Evolutionary conservation across 441 rosid genomes (phyloP).

Genomic region (Jatropha multifida): DNA sequence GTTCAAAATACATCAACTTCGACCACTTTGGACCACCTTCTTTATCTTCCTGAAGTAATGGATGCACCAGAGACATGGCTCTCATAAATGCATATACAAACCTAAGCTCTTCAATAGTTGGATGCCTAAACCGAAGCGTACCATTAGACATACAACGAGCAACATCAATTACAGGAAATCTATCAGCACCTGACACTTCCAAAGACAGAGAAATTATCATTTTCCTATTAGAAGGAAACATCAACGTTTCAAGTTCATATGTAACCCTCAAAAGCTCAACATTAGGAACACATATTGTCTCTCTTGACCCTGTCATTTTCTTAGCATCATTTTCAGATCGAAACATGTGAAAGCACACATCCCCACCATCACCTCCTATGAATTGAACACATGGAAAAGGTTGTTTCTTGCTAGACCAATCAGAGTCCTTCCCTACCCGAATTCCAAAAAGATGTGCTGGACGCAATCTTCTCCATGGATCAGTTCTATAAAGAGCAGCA

Average conservation of each 20-base stretch:
- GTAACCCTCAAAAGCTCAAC: constrained; percentile 65
- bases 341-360: constrained; percentile 58
- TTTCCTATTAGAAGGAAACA: constrained; percentile 58
- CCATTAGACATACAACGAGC: constrained; percentile 49
- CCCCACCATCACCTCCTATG: constrained; percentile 77
- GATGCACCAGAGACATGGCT: constrained; percentile 63
- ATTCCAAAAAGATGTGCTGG: constrained; percentile 61
- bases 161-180: constrained; percentile 67
- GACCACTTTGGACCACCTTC: constrained; percentile 50
- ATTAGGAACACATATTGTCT: constrained; percentile 53
- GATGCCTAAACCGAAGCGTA: constrained; percentile 54
- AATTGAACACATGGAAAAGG: constrained; percentile 66
- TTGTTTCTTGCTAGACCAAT: constrained; percentile 66
- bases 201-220: constrained; percentile 57
- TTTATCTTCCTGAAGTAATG: constrained; percentile 56
- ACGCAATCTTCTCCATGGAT: constrained; percentile 67
- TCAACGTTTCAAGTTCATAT: constrained; percentile 46
- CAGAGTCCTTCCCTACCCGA: constrained; percentile 65
- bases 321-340: constrained; percentile 52
- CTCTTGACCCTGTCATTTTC: constrained; percentile 61
- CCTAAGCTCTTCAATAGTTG: constrained; percentile 63
- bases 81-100: constrained; percentile 63
- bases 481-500: constrained; percentile 69
- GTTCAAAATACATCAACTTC: constrained; percentile 43
- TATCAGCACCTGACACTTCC: constrained; percentile 53